Percentiles rank a stretch among this genome's conserved stretches.
Evolutionary conservation across 2,329 filamentous ascomycete genomes (phyloP).

Genomic region (Phaeosphaeriaceae sp.): DNA sequence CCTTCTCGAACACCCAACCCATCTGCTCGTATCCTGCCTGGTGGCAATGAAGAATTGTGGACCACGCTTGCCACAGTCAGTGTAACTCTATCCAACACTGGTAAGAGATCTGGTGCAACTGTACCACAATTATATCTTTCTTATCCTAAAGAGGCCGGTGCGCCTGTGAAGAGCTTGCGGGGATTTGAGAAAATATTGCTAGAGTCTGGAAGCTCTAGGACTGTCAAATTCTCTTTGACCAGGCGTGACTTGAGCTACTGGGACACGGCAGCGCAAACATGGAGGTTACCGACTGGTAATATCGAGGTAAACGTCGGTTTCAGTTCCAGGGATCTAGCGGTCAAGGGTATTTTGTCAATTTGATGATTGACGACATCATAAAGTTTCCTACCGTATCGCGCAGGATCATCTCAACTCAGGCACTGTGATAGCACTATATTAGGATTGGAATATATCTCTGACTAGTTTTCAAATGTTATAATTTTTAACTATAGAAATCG

Average conservation of each 20-base stretch:
- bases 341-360: background rate
- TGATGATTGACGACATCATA: background rate
- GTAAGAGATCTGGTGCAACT: constrained; percentile 54
- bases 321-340: constrained; percentile 30
- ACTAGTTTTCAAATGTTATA: too few relatives aligned
- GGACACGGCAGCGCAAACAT: constrained; percentile 54
- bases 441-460: too few relatives aligned
- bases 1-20: constrained; percentile 21
- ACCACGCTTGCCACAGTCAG: constrained; percentile 57
- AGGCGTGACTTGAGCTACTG: constrained; percentile 59
- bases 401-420: too few relatives aligned
- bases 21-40: constrained; percentile 39
- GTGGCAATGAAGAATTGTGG: constrained; percentile 64
- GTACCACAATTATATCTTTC: constrained; percentile 65
- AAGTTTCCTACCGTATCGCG: too few relatives aligned
- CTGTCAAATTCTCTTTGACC: constrained; percentile 55
- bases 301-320: constrained; percentile 35
- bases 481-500: too few relatives aligned
- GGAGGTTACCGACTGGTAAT: constrained; percentile 43
- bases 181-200: constrained; percentile 60
- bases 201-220: constrained; percentile 48
- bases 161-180: constrained; percentile 49
- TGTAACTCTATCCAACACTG: constrained; percentile 60
- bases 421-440: too few relatives aligned
- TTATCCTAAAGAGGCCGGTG: constrained; percentile 41